These are phyloP conservation scores for Gaeumannomyces tritici DNA, from an alignment of 2,329 filamentous ascomycete genomes.

Conservation along the genomic window DNA sequence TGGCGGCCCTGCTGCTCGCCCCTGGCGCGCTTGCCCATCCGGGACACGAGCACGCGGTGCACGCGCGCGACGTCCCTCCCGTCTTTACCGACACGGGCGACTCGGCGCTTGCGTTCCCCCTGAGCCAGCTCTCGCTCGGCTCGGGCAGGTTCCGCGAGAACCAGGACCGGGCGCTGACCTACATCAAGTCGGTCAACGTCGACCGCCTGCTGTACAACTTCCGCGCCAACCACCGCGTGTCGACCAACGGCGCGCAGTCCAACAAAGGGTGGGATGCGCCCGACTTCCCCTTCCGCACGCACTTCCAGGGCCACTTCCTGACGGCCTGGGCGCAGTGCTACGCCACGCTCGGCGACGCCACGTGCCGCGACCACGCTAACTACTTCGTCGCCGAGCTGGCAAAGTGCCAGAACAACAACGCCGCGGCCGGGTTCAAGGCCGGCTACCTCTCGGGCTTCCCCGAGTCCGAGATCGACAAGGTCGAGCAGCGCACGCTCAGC, in stretches of 20 bases:
- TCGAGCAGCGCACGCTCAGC: constrained; percentile 31
- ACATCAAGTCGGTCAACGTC: constrained; percentile 33
- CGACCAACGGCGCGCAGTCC: constrained; percentile 31
- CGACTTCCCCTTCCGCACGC: constrained; percentile 41
- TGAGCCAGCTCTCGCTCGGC: constrained; percentile 27
- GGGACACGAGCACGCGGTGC: background rate
- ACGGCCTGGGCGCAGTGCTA: constrained; percentile 30
- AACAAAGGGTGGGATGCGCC: constrained; percentile 46
- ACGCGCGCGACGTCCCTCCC: background rate
- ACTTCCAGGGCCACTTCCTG: constrained; percentile 40
- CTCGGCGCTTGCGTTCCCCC: constrained; percentile 19
- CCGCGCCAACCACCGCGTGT: constrained; percentile 32
- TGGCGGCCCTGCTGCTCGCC: background rate
- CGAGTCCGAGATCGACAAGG: constrained; percentile 35
- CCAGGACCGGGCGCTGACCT: constrained; percentile 34
- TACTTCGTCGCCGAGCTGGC: constrained; percentile 35
- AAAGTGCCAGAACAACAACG: constrained; percentile 42
- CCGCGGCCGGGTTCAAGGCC: constrained; percentile 27
- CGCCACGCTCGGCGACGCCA: constrained; percentile 22
- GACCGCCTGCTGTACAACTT: constrained; percentile 40
- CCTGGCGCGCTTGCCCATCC: background rate
- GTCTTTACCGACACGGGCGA: background rate
- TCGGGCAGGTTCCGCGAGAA: constrained; percentile 27
- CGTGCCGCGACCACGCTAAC: constrained; percentile 33
- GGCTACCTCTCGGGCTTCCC: constrained; percentile 43